These are phyloP conservation scores for Diaporthe longicolla DNA, from an alignment of 2,329 filamentous ascomycete genomes.

Conservation along the genomic window DNA sequence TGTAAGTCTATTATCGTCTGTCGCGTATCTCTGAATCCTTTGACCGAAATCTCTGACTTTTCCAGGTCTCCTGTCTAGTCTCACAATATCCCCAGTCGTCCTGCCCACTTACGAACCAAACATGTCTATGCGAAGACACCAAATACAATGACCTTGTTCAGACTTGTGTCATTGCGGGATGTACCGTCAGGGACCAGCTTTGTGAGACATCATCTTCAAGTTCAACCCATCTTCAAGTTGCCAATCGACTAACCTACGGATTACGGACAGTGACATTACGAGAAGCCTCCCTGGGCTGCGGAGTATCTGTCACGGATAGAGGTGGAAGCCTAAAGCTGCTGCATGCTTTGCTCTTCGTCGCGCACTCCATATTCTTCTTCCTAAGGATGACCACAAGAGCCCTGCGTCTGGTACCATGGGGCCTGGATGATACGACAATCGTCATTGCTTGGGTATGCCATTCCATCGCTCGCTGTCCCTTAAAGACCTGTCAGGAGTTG, in stretches of 20 bases:
- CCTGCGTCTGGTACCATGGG: slow-evolving; percentile 49
- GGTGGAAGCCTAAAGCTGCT: not conserved
- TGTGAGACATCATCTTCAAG: slow-evolving; percentile 9
- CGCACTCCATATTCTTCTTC: slow-evolving; percentile 54
- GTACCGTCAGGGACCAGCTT: slow-evolving; percentile 29
- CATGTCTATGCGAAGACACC: slow-evolving; percentile 33
- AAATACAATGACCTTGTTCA: slow-evolving; percentile 6
- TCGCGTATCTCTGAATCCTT: not conserved
- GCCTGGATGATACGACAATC: slow-evolving; percentile 54
- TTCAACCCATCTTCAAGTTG: no score
- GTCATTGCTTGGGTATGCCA: slow-evolving; percentile 46
- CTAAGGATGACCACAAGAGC: slow-evolving; percentile 55
- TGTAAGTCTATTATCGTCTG: slow-evolving; percentile 16
- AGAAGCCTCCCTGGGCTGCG: slow-evolving; percentile 22
- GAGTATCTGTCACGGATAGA: slow-evolving; percentile 1
- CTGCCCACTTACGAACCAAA: slow-evolving; percentile 19
- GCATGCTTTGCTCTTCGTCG: slow-evolving; percentile 46
- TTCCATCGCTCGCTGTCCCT: not conserved
- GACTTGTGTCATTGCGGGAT: slow-evolving; percentile 29
- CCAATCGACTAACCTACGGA: not conserved
- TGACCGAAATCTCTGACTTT: not conserved
- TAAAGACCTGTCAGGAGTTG: not conserved
- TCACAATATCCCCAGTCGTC: slow-evolving; percentile 10
- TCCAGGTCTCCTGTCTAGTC: slow-evolving; percentile 28
- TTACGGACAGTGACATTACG: slow-evolving; percentile 5